A percentile compares a stretch with the other conserved stretches of the same genome.
phyloP scores from a whole-genome alignment of 257 asterid species.

The Euphrasia confusa region DNA sequence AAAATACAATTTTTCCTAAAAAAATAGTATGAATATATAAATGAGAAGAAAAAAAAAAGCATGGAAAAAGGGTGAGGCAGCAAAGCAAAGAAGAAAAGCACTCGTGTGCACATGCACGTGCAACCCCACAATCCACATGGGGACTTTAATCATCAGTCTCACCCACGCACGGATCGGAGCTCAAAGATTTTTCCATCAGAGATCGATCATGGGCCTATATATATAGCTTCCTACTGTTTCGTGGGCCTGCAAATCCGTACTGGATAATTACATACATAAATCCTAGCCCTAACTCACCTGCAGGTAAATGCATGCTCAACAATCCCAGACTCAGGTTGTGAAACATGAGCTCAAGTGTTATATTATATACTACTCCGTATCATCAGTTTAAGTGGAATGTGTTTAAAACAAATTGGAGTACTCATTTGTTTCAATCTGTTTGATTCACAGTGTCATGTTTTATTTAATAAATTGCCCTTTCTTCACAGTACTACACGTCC shows the following conservation, averaged over 20 bases:
- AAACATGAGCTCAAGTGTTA: no score
- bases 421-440: no score
- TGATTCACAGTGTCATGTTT: neutral
- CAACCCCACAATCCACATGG: slow-evolving; percentile 72
- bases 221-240: no score
- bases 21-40: neutral
- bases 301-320: neutral
- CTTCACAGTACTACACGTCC: neutral
- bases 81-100: slow-evolving; percentile 37
- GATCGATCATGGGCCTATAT: no score
- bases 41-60: slow-evolving; percentile 16
- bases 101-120: slow-evolving; percentile 65
- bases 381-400: no score
- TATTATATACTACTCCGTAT: no score
- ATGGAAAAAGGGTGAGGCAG: slow-evolving; percentile 21
- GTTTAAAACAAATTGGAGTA: no score
- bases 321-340: no score
- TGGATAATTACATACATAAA: neutral
- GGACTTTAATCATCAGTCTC: slow-evolving; percentile 39
- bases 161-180: slow-evolving; percentile 26
- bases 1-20: no score
- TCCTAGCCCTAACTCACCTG: neutral
- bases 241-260: neutral
- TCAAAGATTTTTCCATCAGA: neutral
- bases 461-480: neutral